Evolutionary conservation across 495 filamentous ascomycete species (phyloP).

Genomic region (Terfezia boudieri): DNA sequence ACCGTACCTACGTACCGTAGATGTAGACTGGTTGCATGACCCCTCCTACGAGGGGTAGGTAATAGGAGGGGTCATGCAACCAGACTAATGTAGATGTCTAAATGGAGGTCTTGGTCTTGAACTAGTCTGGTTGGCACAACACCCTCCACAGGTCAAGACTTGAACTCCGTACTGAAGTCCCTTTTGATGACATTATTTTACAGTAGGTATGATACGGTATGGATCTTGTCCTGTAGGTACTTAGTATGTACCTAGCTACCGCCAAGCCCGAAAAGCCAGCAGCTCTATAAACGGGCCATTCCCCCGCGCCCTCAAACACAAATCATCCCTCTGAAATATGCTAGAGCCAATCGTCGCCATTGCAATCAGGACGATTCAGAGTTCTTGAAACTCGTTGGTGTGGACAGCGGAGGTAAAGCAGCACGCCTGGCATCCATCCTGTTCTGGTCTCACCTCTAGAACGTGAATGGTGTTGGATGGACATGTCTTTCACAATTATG

Average conservation of each 20-base stretch:
- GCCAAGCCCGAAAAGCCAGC: not conserved
- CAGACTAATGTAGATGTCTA: no score
- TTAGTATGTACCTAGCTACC: not conserved
- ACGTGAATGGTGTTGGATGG: not conserved
- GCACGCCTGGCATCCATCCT: not conserved
- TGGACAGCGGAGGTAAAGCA: not conserved
- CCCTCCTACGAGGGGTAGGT: no score
- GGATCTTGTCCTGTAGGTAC: no score
- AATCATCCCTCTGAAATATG: not conserved
- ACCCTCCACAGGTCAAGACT: no score
- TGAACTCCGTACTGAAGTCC: no score
- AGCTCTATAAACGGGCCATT: not conserved
- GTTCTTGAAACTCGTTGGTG: not conserved
- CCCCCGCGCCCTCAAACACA: not conserved
- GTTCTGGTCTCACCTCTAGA: not conserved
- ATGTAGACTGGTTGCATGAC: no score
- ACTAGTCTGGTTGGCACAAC: no score
- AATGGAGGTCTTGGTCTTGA: no score
- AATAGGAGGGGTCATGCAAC: no score
- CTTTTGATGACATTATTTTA: no score
- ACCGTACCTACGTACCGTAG: no score
- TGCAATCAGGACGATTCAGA: not conserved
- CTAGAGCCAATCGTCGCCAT: not conserved
- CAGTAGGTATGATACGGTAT: no score
- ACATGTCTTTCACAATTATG: not conserved